Evolutionary conservation across 1,139 yeast species (phyloP).

Genomic region (Candida gigantensis): DNA sequence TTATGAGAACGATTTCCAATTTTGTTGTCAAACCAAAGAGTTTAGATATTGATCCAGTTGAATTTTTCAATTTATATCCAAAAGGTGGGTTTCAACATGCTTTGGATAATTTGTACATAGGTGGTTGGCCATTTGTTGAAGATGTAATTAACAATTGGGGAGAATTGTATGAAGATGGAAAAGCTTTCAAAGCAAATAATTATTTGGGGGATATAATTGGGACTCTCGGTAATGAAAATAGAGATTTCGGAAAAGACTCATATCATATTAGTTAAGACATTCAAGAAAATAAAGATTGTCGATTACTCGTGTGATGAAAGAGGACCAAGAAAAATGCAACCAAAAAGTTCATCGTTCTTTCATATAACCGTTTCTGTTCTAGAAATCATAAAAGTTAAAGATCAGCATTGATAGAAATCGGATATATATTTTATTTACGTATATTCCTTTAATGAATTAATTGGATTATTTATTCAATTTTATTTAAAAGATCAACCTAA

Average conservation of each 20-base stretch:
- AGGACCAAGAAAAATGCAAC: too few species aligned
- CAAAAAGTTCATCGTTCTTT: too few species aligned
- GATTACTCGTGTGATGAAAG: too few species aligned
- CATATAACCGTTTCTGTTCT: too few species aligned
- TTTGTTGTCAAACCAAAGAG: constrained; percentile 56
- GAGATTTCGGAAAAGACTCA: constrained; percentile 26
- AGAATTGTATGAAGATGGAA: constrained; percentile 37
- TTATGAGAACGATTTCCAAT: constrained; percentile 66
- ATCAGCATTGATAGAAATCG: too few species aligned
- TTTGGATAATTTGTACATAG: constrained; percentile 52
- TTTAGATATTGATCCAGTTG: constrained; percentile 44
- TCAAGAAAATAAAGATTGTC: too few species aligned
- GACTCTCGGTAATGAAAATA: constrained; percentile 43
- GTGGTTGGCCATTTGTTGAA: constrained; percentile 55
- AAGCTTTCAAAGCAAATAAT: constrained; percentile 45
- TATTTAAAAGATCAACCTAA: too few species aligned
- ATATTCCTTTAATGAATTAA: too few species aligned
- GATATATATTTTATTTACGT: too few species aligned
- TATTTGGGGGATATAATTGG: constrained; percentile 63
- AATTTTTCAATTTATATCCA: constrained; percentile 46
- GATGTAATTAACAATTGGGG: constrained; percentile 60
- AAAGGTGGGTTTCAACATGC: constrained; percentile 58
- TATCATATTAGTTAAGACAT: constrained; percentile 21
- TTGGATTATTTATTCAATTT: too few species aligned
- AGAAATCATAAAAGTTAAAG: too few species aligned